Evolutionary conservation across 345 rosid species (phyloP), one percentile per base, ranked within the genome.

Genomic region (Hypericum androsaemum): DNA sequence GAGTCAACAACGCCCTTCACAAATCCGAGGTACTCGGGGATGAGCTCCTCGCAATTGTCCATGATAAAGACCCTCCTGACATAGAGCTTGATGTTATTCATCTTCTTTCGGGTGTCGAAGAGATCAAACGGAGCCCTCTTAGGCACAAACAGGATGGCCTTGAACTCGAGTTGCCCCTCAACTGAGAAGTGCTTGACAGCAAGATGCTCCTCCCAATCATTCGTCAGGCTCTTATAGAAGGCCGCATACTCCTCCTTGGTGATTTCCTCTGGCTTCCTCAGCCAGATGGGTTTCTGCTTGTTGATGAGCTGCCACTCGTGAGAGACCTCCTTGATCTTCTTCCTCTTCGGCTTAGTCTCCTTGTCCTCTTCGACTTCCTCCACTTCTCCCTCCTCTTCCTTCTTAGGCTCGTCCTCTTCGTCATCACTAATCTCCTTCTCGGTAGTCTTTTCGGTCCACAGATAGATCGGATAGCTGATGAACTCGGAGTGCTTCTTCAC

Each of bases 401-500:
- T 77, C 49, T 71, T 57, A 35, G 86, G 70, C 8, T 82, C 95
- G 6, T 88, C 95, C 0, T 85, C 97, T 44, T 88, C 97, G 5
- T 85, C 95, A 0, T 88, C 97, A 47, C 85, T 83, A 6, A 88
- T 77, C 63, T 88, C 95, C 51, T 88, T 88, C 78, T 88, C 95
- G 0, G 81, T 80, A 39, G 96, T 88, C 32, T 88, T 88, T 84
- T 88, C 95, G 0, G 87, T 70, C 97, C 95, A 88, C 0, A 88
- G 72, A 61, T 79, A 82, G 11, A 88, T 88, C 0, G 95, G 95
- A 40, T 88, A 88, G 47, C 97, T 88, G 55, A 88, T 88, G 69
- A 88, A 88, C 67, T 88, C 97, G 3, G 95, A 88, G 37, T 88
- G 97, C 66, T 83, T 88, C 83, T 85, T 85, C 42, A 88, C 97